Conservation (phyloP, 306 rosid species). For the Ziziphus jujuba region DNA sequence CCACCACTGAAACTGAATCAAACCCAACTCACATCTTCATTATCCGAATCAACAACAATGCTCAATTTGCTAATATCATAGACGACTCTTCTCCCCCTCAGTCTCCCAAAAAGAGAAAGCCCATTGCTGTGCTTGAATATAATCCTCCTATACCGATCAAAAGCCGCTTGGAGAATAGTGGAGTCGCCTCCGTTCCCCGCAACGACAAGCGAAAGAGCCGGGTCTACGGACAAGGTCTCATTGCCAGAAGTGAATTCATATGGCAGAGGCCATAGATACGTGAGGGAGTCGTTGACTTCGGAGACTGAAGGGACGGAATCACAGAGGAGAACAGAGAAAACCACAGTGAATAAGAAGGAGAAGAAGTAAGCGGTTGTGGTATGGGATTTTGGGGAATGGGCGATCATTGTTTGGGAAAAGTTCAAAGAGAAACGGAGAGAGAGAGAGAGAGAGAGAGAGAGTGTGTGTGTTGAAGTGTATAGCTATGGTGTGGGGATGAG, state of each 20-base stretch:
- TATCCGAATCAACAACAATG: slow-evolving; percentile 48
- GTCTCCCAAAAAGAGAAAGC: slow-evolving; percentile 29
- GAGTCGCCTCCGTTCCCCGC: slow-evolving; percentile 52
- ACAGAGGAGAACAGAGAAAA: slow-evolving; percentile 24
- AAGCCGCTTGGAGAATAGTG: slow-evolving; percentile 46
- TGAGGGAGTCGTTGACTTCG: slow-evolving; percentile 37
- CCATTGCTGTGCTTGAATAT: slow-evolving; percentile 54
- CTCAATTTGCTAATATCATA: slow-evolving; percentile 54
- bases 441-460: background rate
- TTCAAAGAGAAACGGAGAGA: background rate
- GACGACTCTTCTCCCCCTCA: slow-evolving; percentile 29
- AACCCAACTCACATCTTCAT: slow-evolving; percentile 52
- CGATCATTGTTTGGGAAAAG: background rate
- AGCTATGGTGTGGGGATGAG: no score
- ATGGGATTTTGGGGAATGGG: background rate
- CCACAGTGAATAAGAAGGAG: slow-evolving; percentile 15
- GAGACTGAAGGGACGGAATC: slow-evolving; percentile 16
- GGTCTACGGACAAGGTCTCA: slow-evolving; percentile 67
- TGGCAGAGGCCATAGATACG: slow-evolving; percentile 90
- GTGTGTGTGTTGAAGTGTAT: no score
- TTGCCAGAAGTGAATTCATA: slow-evolving; percentile 58
- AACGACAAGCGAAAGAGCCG: slow-evolving; percentile 48
- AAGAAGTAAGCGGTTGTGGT: background rate
- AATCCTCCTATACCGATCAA: slow-evolving; percentile 70
- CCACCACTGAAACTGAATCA: background rate